Base-by-base conservation (phyloP, 306 rosid genomes). In the Quercus suber region DNA sequence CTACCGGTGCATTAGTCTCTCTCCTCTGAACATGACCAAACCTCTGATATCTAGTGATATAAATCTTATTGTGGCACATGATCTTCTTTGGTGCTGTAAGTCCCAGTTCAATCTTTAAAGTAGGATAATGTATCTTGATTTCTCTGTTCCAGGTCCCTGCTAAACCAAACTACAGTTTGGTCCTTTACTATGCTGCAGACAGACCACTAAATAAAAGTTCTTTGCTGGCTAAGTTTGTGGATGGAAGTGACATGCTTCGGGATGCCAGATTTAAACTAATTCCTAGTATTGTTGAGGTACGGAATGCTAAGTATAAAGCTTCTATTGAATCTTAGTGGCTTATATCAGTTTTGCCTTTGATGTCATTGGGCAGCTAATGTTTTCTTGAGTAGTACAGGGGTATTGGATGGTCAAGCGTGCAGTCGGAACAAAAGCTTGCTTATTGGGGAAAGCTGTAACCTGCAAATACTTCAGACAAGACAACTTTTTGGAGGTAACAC, bases 341-440 rank as follows among this genome's bases (percentile, higher is more conserved):
- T 28, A 3, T 76, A 55, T 76, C 52, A 55, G 31, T 76, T 77
- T 65, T 21, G 2, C 73, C 55, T 52, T 28, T 68, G 57, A 75
- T 45, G 58, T 41, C 73, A 64, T 81, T 45, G 15, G 30, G 63
- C 41, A 61, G 49, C 80, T 82, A 65, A 76, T 75, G 49, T 18
- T 84, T 88, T 72, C 73, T 69, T 79, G 74, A 80, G 86, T 55
- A 12, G 57, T 69, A 75, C 81, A 92, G 99, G 99, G 99, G 78
- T 95, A 95, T 84, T 95, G 97, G 99, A 92, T 95, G 97, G 98
- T 95, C 86, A 95, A 95, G 88, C 89, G 99, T 74, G 99, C 99
- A 55, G 99, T 95, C 17, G 99, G 99, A 88, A 91, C 99, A 75
- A 95, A 95, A 89, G 99, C 98, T 80, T 95, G 99, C 90, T 79